Base-by-base conservation (phyloP, 1,284 basidiomycete species). In the Austropuccinia psidii region DNA sequence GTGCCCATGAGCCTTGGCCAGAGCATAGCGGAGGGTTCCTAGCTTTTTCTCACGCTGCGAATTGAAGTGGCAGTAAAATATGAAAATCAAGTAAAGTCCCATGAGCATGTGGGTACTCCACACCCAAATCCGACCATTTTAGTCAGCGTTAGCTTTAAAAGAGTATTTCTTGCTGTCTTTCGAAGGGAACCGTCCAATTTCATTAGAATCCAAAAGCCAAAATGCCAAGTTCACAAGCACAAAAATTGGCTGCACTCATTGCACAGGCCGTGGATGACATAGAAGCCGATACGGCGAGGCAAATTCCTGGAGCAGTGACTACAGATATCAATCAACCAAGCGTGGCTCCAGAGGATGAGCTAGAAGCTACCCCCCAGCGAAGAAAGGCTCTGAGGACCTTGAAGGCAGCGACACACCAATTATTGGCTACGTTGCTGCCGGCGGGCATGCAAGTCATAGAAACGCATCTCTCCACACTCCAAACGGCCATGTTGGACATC, bases 191-290 rank as follows among this genome's bases (percentile, higher is more conserved):
- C n/a, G n/a, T n/a, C n/a, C n/a, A n/a, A n/a, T n/a, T n/a, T n/a
- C n/a, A n/a, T n/a, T n/a, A n/a, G n/a, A n/a, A n/a, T n/a, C n/a
- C n/a, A n/a, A n/a, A n/a, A n/a, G n/a, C n/a, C n/a, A n/a, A n/a
- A n/a, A n/a, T n/a, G n/a, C n/a, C n/a, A n/a, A n/a, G n/a, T n/a
- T n/a, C n/a, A n/a, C n/a, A n/a, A n/a, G 60, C 60, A 21, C 37
- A 64, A n/a, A 39, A 64, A 17, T 45, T 64, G 27, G 60, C 43
- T 19, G 60, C 8, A 19, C 43, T 64, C 3, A 47, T 64, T 33
- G 41, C 29, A 1, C 60, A 64, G 49, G 60, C 60, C 21, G 60
- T 64, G 31, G 29, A 64, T 31, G 60, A 64, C 9, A 64, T 64
- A 19, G 60, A 64, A 47, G 60, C 27, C 8, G 60, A 64, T 33